phyloP scores from a whole-genome alignment of 2,329 filamentous ascomycete genomes.

The Drechslera avenae region DNA sequence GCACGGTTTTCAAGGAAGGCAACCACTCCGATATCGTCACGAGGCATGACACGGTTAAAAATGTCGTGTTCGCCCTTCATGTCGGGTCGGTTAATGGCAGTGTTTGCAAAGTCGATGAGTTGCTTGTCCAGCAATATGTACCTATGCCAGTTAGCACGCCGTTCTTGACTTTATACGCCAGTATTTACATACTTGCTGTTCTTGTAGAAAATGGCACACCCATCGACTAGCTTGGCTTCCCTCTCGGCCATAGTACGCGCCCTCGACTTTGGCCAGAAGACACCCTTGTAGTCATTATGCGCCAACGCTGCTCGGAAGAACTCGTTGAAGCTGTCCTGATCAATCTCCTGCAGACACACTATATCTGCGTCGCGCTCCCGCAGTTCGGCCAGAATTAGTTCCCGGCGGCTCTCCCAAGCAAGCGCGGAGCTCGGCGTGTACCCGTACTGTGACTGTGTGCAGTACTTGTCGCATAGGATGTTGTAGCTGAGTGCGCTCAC shows the following conservation, averaged over 20 bases:
- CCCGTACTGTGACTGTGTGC: slow-evolving; percentile 82
- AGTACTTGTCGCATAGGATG: slow-evolving; percentile 91
- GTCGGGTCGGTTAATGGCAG: slow-evolving; percentile 91
- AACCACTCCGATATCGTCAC: slow-evolving; percentile 93
- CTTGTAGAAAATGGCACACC: slow-evolving; percentile 97
- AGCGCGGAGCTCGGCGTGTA: slow-evolving; percentile 85
- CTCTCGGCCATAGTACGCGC: slow-evolving; percentile 90
- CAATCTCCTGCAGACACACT: slow-evolving; percentile 91
- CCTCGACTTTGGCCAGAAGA: slow-evolving; percentile 89
- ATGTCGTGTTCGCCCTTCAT: slow-evolving; percentile 98
- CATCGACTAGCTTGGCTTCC: slow-evolving; percentile 88
- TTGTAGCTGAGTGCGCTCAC: slow-evolving; percentile 94
- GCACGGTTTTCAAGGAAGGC: slow-evolving; percentile 89
- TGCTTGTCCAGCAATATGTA: slow-evolving; percentile 94
- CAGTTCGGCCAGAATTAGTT: slow-evolving; percentile 83
- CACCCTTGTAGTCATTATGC: slow-evolving; percentile 87
- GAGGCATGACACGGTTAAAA: slow-evolving; percentile 97
- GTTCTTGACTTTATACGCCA: background rate
- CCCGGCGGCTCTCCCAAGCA: slow-evolving; percentile 83
- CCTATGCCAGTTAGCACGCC: slow-evolving; percentile 27
- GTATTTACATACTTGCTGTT: slow-evolving; percentile 69
- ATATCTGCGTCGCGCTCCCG: slow-evolving; percentile 82
- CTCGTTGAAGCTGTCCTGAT: slow-evolving; percentile 87
- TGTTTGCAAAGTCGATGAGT: slow-evolving; percentile 86
- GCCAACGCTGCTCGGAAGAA: slow-evolving; percentile 88